These are phyloP conservation scores for Fraxinus paxiana DNA, from an alignment of 305 asterid genomes.

Conservation along the genomic window DNA sequence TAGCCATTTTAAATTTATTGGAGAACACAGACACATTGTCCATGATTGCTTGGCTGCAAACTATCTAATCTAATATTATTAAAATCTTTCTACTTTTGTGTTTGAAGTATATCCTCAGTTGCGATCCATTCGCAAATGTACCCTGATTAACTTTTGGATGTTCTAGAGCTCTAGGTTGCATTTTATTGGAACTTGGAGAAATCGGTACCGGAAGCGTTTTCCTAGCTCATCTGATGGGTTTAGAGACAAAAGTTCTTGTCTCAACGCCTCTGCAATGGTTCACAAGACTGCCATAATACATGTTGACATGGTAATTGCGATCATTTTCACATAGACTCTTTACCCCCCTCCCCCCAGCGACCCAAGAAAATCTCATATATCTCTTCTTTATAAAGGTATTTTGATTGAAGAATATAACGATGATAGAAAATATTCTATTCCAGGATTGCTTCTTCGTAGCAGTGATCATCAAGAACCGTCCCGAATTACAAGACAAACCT, in stretches of 20 bases:
- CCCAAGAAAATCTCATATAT: neutral
- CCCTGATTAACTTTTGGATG: conserved; percentile 23
- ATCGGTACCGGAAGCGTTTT: conserved; percentile 79
- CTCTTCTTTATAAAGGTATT: neutral
- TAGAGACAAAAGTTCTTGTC: conserved; percentile 31
- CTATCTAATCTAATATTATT: neutral
- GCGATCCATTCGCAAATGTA: conserved; percentile 7
- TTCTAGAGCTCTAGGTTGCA: conserved; percentile 92
- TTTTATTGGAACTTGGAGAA: conserved; percentile 98
- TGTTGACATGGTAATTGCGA: conserved; percentile 69
- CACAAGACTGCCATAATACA: conserved; percentile 62
- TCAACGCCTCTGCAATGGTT: conserved; percentile 29
- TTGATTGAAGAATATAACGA: conserved; percentile 6
- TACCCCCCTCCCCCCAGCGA: neutral
- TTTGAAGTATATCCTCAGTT: neutral
- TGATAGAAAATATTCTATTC: conserved; percentile 18
- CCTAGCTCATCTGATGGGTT: conserved; percentile 42
- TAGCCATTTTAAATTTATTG: neutral
- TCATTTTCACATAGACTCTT: neutral
- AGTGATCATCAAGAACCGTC: conserved; percentile 69
- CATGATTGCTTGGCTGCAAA: conserved; percentile 1
- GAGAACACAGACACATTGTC: neutral
- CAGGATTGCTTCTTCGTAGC: conserved; percentile 98
- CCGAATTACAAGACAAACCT: conserved; percentile 72
- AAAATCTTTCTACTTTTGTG: neutral